Percentiles rank a stretch among this genome's conserved stretches.
These are phyloP conservation scores for Colletotrichum abscissum DNA, from an alignment of 2,329 filamentous ascomycete genomes.

Conservation along the genomic window DNA sequence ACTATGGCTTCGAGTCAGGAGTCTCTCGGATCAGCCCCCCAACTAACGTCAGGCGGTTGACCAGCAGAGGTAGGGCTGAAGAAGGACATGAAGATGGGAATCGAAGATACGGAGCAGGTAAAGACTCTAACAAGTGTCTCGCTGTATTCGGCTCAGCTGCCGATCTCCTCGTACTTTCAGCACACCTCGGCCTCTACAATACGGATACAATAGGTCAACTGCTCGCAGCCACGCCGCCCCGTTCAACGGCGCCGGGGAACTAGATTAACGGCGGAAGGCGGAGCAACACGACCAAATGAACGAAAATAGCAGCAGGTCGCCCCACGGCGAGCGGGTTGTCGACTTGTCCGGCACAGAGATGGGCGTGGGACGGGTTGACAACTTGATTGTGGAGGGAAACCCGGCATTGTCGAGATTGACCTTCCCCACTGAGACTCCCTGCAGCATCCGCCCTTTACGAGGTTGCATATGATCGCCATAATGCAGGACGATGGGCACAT, in stretches of 20 bases:
- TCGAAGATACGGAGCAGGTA: neutral
- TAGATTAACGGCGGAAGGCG: neutral
- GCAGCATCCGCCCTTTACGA: slow-evolving; percentile 8
- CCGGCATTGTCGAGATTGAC: slow-evolving; percentile 22
- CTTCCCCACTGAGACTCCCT: slow-evolving; percentile 7
- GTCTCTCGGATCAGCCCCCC: neutral
- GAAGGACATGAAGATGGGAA: neutral
- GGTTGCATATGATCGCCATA: slow-evolving; percentile 11
- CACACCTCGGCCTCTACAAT: neutral
- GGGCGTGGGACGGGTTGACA: too few species aligned
- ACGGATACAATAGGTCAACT: neutral
- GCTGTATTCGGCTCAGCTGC: neutral
- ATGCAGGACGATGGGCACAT: neutral
- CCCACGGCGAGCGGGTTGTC: slow-evolving; percentile 11
- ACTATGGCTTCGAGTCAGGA: neutral
- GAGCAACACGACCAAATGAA: neutral
- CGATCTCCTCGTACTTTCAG: neutral
- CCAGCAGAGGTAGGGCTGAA: neutral
- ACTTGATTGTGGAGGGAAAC: neutral
- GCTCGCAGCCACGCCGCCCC: neutral
- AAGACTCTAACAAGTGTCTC: neutral
- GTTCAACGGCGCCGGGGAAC: neutral
- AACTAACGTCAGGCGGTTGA: neutral
- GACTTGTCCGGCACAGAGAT: neutral
- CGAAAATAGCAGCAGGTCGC: slow-evolving; percentile 18